These are phyloP conservation scores for Kandelia obovata DNA, from an alignment of 345 rosid genomes.

Conservation along the genomic window DNA sequence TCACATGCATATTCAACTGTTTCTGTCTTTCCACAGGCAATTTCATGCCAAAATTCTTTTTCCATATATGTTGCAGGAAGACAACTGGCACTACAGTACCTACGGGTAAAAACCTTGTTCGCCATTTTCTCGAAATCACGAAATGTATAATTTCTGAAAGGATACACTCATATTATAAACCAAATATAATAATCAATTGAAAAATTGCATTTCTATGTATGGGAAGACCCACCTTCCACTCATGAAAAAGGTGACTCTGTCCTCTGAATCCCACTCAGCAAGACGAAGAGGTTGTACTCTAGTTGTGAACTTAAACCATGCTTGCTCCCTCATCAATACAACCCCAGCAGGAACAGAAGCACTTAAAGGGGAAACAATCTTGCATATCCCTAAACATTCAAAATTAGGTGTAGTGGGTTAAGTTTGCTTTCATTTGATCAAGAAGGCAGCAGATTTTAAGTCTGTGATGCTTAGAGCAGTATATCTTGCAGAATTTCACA, in stretches of 20 bases:
- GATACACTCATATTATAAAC: constrained; percentile 28
- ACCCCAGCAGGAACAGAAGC: constrained; percentile 92
- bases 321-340: constrained; percentile 82
- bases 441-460: too few species aligned
- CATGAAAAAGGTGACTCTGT: constrained; percentile 94
- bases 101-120: constrained; percentile 87
- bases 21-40: constrained; percentile 91
- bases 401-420: not conserved
- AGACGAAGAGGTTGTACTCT: constrained; percentile 98
- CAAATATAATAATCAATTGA: constrained; percentile 14
- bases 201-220: constrained; percentile 9
- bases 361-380: constrained; percentile 78
- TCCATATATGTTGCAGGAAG: constrained; percentile 92
- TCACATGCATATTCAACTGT: constrained; percentile 99
- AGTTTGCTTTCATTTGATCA: too few species aligned
- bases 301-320: constrained; percentile 93
- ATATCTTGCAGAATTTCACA: too few species aligned
- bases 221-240: constrained; percentile 76
- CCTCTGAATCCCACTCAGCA: constrained; percentile 93
- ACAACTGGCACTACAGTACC: constrained; percentile 87
- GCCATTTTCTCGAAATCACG: constrained; percentile 99
- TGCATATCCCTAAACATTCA: constrained; percentile 71
- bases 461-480: too few species aligned
- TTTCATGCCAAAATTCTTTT: constrained; percentile 99
- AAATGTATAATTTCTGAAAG: constrained; percentile 85